phyloP scores from a whole-genome alignment of 306 rosid species.

The Lagenaria siceraria region DNA sequence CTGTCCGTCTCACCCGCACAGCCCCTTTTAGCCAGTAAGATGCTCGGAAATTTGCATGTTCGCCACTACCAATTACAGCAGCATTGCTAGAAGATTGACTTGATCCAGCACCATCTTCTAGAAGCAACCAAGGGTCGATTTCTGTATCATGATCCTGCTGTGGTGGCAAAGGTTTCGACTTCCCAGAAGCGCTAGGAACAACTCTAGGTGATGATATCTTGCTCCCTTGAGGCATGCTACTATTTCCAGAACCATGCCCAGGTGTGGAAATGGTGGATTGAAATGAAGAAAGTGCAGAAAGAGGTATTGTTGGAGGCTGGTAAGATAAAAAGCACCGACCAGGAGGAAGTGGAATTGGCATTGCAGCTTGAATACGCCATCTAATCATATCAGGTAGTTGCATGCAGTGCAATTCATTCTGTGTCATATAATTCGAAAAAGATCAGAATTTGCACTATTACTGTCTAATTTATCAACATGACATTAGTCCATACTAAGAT shows the following conservation, averaged over 20 bases:
- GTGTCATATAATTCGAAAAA: conserved; percentile 4
- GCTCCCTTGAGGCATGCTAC: conserved; percentile 35
- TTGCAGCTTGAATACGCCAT: conserved; percentile 88
- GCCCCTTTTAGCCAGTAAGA: conserved; percentile 86
- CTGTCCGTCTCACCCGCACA: conserved; percentile 80
- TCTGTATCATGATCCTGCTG: conserved; percentile 52
- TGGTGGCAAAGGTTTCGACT: conserved; percentile 37
- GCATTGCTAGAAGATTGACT: conserved; percentile 47
- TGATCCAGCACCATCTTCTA: conserved; percentile 95
- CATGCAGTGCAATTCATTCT: conserved; percentile 79
- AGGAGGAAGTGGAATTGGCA: conserved; percentile 59
- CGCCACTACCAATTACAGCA: conserved; percentile 48
- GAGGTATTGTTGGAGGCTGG: conserved; percentile 58
- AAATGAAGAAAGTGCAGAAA: conserved; percentile 41
- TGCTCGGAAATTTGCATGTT: conserved; percentile 67
- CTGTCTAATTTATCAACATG: too few species aligned
- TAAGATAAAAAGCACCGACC: conserved; percentile 47
- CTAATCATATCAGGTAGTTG: conserved; percentile 68
- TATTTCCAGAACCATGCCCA: conserved; percentile 34
- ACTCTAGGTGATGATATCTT: conserved; percentile 27
- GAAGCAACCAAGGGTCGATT: conserved; percentile 81
- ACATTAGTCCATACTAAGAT: too few species aligned
- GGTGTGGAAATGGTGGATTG: conserved; percentile 37
- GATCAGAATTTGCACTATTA: background rate
- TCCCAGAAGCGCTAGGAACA: conserved; percentile 36